Evolutionary conservation across 768 basidiomycete genomes (phyloP).

Genomic region (Kondoa subrosea): DNA sequence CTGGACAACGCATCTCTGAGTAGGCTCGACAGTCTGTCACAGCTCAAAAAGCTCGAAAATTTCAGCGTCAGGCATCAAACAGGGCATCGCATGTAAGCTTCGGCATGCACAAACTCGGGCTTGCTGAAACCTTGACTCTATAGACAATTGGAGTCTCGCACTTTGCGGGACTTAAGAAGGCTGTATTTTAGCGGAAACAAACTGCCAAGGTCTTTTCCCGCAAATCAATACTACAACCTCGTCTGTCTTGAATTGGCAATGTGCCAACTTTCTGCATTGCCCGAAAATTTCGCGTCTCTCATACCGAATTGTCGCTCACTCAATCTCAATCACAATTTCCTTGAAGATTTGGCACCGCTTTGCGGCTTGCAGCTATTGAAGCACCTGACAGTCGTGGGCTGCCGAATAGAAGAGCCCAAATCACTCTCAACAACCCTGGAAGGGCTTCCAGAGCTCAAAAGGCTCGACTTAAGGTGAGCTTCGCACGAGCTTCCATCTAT

Average conservation of each 20-base stretch:
- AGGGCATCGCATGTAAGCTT: slow-evolving; percentile 34
- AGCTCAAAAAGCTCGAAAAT: slow-evolving; percentile 61
- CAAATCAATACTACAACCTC: slow-evolving; percentile 69
- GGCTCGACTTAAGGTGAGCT: slow-evolving; percentile 73
- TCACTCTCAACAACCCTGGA: slow-evolving; percentile 53
- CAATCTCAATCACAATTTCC: slow-evolving; percentile 94
- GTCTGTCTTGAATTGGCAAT: slow-evolving; percentile 80
- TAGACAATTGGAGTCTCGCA: slow-evolving; percentile 32
- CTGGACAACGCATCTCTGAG: slow-evolving; percentile 58
- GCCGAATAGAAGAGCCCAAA: slow-evolving; percentile 55
- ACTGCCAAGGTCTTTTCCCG: slow-evolving; percentile 32
- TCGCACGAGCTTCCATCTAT: not conserved
- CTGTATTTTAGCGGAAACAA: slow-evolving; percentile 65
- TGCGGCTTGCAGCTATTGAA: slow-evolving; percentile 56
- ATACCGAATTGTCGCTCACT: slow-evolving; percentile 74
- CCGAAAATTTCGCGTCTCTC: slow-evolving; percentile 46
- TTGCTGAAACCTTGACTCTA: slow-evolving; percentile 1
- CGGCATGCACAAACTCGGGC: not conserved
- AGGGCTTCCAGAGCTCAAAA: slow-evolving; percentile 62
- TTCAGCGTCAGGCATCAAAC: slow-evolving; percentile 80
- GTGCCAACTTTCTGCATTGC: slow-evolving; percentile 61
- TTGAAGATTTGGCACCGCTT: slow-evolving; percentile 46
- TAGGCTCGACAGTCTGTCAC: slow-evolving; percentile 33
- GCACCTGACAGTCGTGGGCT: slow-evolving; percentile 71
- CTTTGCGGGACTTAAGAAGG: slow-evolving; percentile 79